Conservation (phyloP, 768 basidiomycete genomes). For the Strobilomyces confusus region DNA sequence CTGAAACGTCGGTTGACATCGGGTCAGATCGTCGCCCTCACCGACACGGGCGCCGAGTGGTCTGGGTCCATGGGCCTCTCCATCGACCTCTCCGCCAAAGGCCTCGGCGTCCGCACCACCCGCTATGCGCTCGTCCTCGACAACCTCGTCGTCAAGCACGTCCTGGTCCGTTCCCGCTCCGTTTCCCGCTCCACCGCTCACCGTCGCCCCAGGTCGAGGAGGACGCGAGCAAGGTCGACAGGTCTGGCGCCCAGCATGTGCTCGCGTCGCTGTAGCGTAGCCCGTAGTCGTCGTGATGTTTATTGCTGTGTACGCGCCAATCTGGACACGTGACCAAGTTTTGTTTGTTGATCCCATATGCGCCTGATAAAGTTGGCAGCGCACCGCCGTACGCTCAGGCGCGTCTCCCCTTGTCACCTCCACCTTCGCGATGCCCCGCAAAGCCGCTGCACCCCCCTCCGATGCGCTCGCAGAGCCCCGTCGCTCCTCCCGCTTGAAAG, state of each 20-base stretch:
- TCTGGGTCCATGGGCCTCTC: slow-evolving; percentile 51
- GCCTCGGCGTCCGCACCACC: slow-evolving; percentile 54
- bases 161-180: slow-evolving; percentile 42
- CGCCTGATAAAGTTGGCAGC: slow-evolving; percentile 31
- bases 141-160: slow-evolving; percentile 63
- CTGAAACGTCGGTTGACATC: neutral
- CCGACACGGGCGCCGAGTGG: slow-evolving; percentile 55
- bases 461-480: slow-evolving; percentile 47
- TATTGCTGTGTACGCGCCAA: slow-evolving; percentile 32
- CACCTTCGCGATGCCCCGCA: slow-evolving; percentile 56
- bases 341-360: slow-evolving; percentile 34
- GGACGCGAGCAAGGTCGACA: neutral
- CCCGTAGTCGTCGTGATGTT: slow-evolving; percentile 20
- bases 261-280: slow-evolving; percentile 10
- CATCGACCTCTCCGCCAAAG: slow-evolving; percentile 45
- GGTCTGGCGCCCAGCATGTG: slow-evolving; percentile 14
- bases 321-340: slow-evolving; percentile 29
- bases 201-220: slow-evolving; percentile 10
- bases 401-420: slow-evolving; percentile 28
- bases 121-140: slow-evolving; percentile 67
- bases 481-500: slow-evolving; percentile 74
- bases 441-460: slow-evolving; percentile 49
- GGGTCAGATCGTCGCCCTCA: slow-evolving; percentile 53
- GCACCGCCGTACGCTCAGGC: slow-evolving; percentile 25
- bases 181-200: neutral